A percentile compares a stretch with the other conserved stretches of the same genome.
Evolutionary conservation across 768 basidiomycete genomes (phyloP).

Genomic region (Trametes cingulata): DNA sequence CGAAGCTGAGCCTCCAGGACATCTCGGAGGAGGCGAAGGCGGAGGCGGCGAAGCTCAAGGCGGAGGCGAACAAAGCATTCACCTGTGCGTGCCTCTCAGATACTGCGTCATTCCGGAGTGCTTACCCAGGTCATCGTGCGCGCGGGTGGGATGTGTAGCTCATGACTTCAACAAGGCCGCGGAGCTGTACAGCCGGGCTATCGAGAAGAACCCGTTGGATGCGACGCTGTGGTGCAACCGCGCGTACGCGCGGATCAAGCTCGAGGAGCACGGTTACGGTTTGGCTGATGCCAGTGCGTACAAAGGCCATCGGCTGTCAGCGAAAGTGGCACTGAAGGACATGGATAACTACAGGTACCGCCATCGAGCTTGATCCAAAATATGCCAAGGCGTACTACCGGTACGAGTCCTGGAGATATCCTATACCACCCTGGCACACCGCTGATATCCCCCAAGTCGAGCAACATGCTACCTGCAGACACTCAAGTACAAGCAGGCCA

Average conservation of each 20-base stretch:
- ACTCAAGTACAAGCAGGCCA: slow-evolving; percentile 81
- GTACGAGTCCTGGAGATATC: slow-evolving; percentile 38
- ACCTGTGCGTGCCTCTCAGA: slow-evolving; percentile 45
- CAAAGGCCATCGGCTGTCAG: not conserved
- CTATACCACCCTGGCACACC: not conserved
- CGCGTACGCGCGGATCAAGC: slow-evolving; percentile 87
- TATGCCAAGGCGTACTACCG: slow-evolving; percentile 91
- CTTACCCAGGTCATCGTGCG: not conserved
- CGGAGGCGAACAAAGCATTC: slow-evolving; percentile 88
- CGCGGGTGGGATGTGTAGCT: slow-evolving; percentile 36
- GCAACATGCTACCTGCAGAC: slow-evolving; percentile 91
- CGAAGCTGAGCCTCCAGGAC: slow-evolving; percentile 50
- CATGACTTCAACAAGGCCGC: slow-evolving; percentile 80
- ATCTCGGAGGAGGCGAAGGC: slow-evolving; percentile 72
- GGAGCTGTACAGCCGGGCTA: slow-evolving; percentile 78
- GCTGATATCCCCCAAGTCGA: slow-evolving; percentile 49
- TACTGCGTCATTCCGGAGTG: not conserved
- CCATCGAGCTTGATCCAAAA: slow-evolving; percentile 83
- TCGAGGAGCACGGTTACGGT: slow-evolving; percentile 94
- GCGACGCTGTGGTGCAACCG: slow-evolving; percentile 94
- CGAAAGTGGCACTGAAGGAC: not conserved
- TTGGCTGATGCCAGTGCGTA: slow-evolving; percentile 81
- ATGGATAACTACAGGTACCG: slow-evolving; percentile 54
- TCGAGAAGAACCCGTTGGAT: slow-evolving; percentile 86
- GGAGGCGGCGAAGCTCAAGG: slow-evolving; percentile 73